Evolutionary conservation across 352 stramenopile species (phyloP).

Genomic region (Phytopythium cucurbitacearum): DNA sequence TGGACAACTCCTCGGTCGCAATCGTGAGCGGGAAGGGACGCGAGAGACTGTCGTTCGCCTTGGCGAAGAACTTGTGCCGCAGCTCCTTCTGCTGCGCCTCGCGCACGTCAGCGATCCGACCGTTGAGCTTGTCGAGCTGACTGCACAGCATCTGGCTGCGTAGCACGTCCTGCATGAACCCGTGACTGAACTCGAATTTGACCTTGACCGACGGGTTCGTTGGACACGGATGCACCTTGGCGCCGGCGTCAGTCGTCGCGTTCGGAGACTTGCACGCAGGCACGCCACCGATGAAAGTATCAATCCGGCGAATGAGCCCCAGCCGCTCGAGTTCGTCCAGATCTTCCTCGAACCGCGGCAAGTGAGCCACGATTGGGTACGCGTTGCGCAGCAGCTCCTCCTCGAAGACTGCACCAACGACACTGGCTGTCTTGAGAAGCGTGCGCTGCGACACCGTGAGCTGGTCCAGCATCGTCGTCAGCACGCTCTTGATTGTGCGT

Average conservation of each 20-base stretch:
- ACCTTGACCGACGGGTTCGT: slow-evolving; percentile 32
- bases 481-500: slow-evolving; percentile 77
- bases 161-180: slow-evolving; percentile 84
- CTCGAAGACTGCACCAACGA: slow-evolving; percentile 75
- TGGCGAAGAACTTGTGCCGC: slow-evolving; percentile 72
- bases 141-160: slow-evolving; percentile 77
- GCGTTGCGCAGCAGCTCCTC: slow-evolving; percentile 60
- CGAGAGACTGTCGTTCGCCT: slow-evolving; percentile 58
- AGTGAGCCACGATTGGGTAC: slow-evolving; percentile 67
- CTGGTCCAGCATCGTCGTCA: slow-evolving; percentile 81
- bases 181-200: slow-evolving; percentile 84
- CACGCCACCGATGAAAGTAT: slow-evolving; percentile 71
- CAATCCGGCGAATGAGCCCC: slow-evolving; percentile 71
- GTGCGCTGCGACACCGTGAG: slow-evolving; percentile 81
- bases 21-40: slow-evolving; percentile 31
- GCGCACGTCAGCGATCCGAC: slow-evolving; percentile 62
- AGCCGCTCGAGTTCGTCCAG: slow-evolving; percentile 71
- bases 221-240: slow-evolving; percentile 1
- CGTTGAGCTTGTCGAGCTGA: slow-evolving; percentile 77
- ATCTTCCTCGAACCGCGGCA: slow-evolving; percentile 62
- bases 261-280: slow-evolving; percentile 14
- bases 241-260: not conserved
- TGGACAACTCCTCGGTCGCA: not conserved
- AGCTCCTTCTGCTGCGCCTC: slow-evolving; percentile 75
- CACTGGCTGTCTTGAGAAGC: slow-evolving; percentile 85